Conservation (phyloP, 2,329 filamentous ascomycete genomes). For the Huntiella abstrusa region DNA sequence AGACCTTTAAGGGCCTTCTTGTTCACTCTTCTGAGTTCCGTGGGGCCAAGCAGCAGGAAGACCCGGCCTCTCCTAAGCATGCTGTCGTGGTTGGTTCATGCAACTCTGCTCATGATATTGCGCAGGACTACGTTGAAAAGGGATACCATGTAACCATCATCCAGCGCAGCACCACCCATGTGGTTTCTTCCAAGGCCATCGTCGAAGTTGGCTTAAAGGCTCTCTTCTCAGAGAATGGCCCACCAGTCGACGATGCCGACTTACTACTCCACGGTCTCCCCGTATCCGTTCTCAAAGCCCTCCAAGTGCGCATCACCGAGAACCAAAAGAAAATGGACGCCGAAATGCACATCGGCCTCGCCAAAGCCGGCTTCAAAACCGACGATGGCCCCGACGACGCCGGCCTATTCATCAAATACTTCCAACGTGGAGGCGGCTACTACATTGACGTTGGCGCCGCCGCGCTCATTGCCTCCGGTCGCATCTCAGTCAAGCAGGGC, state of each 20-base stretch:
- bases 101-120: slow-evolving; percentile 51
- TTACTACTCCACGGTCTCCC: slow-evolving; percentile 39
- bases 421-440: slow-evolving; percentile 48
- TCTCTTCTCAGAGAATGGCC: slow-evolving; percentile 31
- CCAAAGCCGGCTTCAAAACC: slow-evolving; percentile 39
- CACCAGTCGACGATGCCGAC: slow-evolving; percentile 48
- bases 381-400: slow-evolving; percentile 37
- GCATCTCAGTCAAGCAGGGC: slow-evolving; percentile 42
- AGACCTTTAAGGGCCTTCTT: slow-evolving; percentile 38
- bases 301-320: slow-evolving; percentile 28
- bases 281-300: slow-evolving; percentile 37
- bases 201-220: slow-evolving; percentile 33
- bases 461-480: slow-evolving; percentile 41
- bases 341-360: slow-evolving; percentile 25
- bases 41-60: slow-evolving; percentile 23
- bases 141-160: slow-evolving; percentile 52
- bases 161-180: slow-evolving; percentile 46
- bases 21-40: slow-evolving; percentile 44
- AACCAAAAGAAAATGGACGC: slow-evolving; percentile 20
- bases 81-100: slow-evolving; percentile 49
- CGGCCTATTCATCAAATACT: slow-evolving; percentile 43
- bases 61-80: slow-evolving; percentile 30
- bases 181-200: slow-evolving; percentile 37
- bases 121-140: slow-evolving; percentile 46
- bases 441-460: slow-evolving; percentile 52